Evolutionary conservation across 108 stramenopile species (phyloP).

Genomic region (Mayamaea pseudoterrestris): DNA sequence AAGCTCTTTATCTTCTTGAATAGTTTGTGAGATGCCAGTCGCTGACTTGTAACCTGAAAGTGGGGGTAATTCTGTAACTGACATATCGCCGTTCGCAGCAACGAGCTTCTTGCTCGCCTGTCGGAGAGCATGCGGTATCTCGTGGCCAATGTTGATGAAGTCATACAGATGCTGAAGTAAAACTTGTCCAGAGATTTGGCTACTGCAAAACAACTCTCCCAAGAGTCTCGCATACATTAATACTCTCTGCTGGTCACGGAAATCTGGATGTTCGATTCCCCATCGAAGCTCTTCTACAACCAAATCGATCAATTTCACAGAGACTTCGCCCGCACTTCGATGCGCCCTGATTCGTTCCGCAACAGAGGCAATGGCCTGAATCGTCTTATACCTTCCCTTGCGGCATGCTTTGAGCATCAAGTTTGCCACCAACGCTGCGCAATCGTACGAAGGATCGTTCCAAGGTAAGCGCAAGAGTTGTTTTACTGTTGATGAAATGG

Average conservation of each 20-base stretch:
- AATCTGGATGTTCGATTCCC: conserved; percentile 70
- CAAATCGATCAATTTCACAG: conserved; percentile 68
- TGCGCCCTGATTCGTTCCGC: conserved; percentile 53
- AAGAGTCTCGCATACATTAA: conserved; percentile 75
- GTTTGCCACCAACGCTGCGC: conserved; percentile 51
- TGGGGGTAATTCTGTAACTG: conserved; percentile 12
- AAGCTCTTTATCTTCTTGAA: conserved; percentile 77
- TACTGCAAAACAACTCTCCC: conserved; percentile 73
- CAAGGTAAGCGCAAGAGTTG: conserved; percentile 86
- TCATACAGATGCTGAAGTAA: conserved; percentile 74
- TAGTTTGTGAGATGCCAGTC: conserved; percentile 41
- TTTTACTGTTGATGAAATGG: conserved; percentile 63
- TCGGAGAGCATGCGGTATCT: conserved; percentile 66
- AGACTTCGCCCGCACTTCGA: conserved; percentile 53
- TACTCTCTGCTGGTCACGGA: conserved; percentile 80
- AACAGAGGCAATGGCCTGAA: conserved; percentile 70
- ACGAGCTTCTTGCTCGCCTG: conserved; percentile 36
- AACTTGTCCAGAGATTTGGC: conserved; percentile 50
- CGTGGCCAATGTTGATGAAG: conserved; percentile 84
- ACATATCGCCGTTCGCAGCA: not conserved
- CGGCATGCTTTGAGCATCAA: conserved; percentile 83
- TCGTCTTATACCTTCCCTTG: conserved; percentile 67
- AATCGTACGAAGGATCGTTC: conserved; percentile 67
- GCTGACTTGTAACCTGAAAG: conserved; percentile 27
- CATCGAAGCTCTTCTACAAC: conserved; percentile 82